Evolutionary conservation across 2,329 filamentous ascomycete genomes (phyloP).

Genomic region (Juglanconis sp.): DNA sequence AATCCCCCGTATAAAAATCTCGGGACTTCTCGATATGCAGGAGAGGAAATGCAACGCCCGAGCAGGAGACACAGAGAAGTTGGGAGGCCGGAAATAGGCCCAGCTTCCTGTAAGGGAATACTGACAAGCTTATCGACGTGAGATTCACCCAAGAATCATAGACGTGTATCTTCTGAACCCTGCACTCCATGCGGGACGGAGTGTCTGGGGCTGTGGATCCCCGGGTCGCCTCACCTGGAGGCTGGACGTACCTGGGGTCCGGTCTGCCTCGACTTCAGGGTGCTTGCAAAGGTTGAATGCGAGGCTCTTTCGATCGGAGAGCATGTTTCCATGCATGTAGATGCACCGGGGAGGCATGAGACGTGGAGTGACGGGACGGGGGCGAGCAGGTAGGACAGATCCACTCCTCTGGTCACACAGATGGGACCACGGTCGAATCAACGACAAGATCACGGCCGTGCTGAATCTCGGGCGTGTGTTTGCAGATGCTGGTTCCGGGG

Average conservation of each 20-base stretch:
- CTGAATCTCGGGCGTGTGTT: background rate
- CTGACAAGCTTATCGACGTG: background rate
- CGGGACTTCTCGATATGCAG: constrained; percentile 4
- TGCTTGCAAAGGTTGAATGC: background rate
- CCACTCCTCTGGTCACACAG: background rate
- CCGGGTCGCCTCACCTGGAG: background rate
- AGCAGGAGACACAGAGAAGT: background rate
- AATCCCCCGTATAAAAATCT: constrained; percentile 11
- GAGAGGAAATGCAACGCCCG: constrained; percentile 8
- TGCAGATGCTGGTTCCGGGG: constrained; percentile 8
- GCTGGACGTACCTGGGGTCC: background rate
- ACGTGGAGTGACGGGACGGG: background rate
- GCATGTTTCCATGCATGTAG: background rate
- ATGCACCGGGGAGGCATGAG: background rate
- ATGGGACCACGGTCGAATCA: background rate
- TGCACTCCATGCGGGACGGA: background rate
- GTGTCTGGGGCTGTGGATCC: background rate
- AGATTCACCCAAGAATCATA: too few species aligned
- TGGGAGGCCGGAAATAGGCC: background rate
- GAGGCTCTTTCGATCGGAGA: background rate
- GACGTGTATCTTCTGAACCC: background rate
- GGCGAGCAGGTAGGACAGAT: background rate
- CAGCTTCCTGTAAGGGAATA: constrained; percentile 7
- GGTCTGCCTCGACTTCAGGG: background rate
- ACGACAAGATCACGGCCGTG: too few species aligned